phyloP scores from a whole-genome alignment of 345 rosid species.

The Eucalyptus fibrosa region DNA sequence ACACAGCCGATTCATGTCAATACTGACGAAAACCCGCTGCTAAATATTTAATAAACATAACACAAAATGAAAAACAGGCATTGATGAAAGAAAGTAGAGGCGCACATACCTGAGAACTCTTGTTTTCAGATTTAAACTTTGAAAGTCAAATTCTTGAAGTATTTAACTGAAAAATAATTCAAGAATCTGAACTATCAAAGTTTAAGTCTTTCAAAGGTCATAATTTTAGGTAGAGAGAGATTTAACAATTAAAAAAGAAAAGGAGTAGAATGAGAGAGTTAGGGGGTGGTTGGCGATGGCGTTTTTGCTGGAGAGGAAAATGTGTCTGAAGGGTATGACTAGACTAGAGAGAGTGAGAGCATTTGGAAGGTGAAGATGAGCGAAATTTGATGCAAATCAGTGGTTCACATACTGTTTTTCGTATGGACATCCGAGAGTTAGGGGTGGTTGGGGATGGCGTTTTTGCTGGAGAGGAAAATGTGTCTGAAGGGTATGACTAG shows the following conservation, averaged over 20 bases:
- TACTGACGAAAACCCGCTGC: neutral
- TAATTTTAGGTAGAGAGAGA: neutral
- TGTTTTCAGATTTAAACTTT: neutral
- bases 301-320: neutral
- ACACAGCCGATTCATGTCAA: slow-evolving; percentile 10
- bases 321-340: neutral
- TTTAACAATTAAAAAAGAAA: neutral
- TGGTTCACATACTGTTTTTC: too few relatives aligned
- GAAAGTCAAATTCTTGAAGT: neutral
- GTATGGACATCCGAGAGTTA: too few relatives aligned
- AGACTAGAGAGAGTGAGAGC: neutral
- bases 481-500: neutral
- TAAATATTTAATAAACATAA: neutral
- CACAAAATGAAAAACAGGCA: neutral
- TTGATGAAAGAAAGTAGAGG: neutral
- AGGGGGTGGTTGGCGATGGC: neutral
- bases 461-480: neutral
- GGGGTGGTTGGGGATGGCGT: neutral
- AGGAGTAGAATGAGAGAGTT: neutral
- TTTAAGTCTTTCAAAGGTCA: neutral
- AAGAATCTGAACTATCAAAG: neutral
- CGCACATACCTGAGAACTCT: neutral
- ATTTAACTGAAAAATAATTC: neutral
- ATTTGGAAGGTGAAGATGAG: neutral
- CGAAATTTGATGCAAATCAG: neutral